Base-by-base conservation (phyloP, 1,284 basidiomycete species). In the Cerioporus squamosus region DNA sequence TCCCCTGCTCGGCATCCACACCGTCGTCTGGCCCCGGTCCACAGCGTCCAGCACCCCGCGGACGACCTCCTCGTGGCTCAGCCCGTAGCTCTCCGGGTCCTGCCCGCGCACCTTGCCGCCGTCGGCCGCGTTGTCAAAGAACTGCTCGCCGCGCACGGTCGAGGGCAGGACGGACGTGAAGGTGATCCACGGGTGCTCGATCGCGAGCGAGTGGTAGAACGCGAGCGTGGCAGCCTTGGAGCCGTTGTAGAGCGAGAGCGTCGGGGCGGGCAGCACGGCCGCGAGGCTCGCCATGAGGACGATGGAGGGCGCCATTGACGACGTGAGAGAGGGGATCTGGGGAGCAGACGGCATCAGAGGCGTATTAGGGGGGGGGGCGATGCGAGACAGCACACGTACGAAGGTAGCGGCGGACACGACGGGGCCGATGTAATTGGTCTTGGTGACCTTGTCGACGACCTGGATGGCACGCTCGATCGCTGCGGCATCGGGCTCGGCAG, bases 211-310 rank as follows among this genome's bases (percentile, higher is more conserved):
- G 72, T 92, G 87, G 73, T 91, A 93, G 55, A 94, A 86, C 42
- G 90, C 73, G 44, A 93, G 81, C 3, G 90, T 89, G 0, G 92
- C 91, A 1, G 89, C 79, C 72, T 97, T 97, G 9, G 91, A 92
- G 0, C 93, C 86, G 0, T 84, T 86, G 72, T 97, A 97, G 29
- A 97, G 75, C 0, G 91, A 79, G n/a, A 95, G 87, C 0, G 92
- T 94, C 0, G 95, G 95, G 0, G 94, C 87, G 0, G 95, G 91
- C 24, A 95, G 84, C 10, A 90, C 78, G 0, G 93, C 87, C 1
- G 88, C 94, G 3, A 91, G 79, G 6, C 89, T 93, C 5, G 92
- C 93, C 42, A 97, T 75, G 49, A 95, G 83, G 33, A 93, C 83
- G 40, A 96, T 80, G 0, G 91, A 85, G 0, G 95, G 95, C 0